Evolutionary conservation across 2,329 filamentous ascomycete species (phyloP).

Genomic region (Talaromyces amestolkiae): DNA sequence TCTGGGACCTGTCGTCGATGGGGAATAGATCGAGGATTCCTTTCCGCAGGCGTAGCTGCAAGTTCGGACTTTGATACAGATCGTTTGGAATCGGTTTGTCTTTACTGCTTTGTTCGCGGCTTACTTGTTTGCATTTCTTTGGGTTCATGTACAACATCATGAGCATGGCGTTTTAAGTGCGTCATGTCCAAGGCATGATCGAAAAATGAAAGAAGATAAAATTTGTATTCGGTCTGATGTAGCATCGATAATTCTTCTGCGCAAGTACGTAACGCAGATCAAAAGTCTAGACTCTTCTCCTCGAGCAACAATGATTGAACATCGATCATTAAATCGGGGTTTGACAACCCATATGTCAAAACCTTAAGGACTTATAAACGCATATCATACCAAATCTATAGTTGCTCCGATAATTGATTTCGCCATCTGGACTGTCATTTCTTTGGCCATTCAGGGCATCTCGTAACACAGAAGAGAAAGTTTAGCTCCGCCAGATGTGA

Average conservation of each 20-base stretch:
- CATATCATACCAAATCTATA: background rate
- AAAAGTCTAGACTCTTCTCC: too few species aligned
- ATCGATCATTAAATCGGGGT: background rate
- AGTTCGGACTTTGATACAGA: background rate
- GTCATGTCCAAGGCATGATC: background rate
- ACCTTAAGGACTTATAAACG: background rate
- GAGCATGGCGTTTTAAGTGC: background rate
- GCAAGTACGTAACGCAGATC: too few species aligned
- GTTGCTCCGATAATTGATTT: background rate
- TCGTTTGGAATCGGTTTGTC: background rate
- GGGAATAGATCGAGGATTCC: background rate
- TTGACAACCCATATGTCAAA: background rate
- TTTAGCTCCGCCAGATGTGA: background rate
- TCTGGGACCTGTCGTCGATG: background rate
- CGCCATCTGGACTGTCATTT: background rate
- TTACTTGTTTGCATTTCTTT: background rate
- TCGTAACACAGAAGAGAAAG: background rate
- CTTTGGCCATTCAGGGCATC: too few species aligned
- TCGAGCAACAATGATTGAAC: background rate
- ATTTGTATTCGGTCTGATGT: background rate
- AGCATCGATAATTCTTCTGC: background rate
- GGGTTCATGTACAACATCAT: background rate
- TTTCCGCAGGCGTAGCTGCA: background rate
- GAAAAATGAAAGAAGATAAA: background rate
- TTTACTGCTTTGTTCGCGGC: background rate